These are phyloP conservation scores for Cordyceps militaris DNA, from an alignment of 2,329 filamentous ascomycete genomes.

Conservation along the genomic window DNA sequence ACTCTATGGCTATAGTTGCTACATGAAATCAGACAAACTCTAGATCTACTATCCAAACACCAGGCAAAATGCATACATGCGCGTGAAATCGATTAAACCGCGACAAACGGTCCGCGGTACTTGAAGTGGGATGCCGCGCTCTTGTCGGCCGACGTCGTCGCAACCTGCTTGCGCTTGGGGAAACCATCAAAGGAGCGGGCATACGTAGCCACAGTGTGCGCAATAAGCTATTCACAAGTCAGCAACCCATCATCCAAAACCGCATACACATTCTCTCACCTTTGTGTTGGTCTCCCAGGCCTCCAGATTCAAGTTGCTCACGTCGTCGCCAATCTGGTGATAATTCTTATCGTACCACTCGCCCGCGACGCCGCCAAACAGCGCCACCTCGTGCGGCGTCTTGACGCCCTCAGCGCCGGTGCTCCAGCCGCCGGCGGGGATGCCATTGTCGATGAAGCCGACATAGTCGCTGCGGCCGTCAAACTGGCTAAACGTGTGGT, in stretches of 20 bases:
- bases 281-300: constrained; percentile 57
- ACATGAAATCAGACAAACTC: background rate
- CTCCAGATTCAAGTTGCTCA: constrained; percentile 50
- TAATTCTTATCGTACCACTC: constrained; percentile 54
- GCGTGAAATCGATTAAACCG: background rate
- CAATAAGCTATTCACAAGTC: constrained; percentile 45
- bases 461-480: constrained; percentile 76
- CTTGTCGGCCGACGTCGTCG: background rate
- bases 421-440: constrained; percentile 68
- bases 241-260: background rate
- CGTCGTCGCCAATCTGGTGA: constrained; percentile 54
- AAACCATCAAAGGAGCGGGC: constrained; percentile 59
- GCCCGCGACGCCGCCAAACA: constrained; percentile 66
- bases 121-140: background rate
- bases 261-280: constrained; percentile 29
- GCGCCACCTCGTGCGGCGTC: constrained; percentile 54
- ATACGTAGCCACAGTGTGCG: constrained; percentile 65
- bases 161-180: constrained; percentile 41
- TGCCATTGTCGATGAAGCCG: constrained; percentile 65
- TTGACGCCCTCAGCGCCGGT: constrained; percentile 74
- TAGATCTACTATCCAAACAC: background rate
- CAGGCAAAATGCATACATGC: background rate
- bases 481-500: constrained; percentile 66
- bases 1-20: background rate
- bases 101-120: background rate